Percentiles rank a stretch among this genome's conserved stretches.
phyloP scores from a whole-genome alignment of 345 rosid species.

The Geranium brycei region DNA sequence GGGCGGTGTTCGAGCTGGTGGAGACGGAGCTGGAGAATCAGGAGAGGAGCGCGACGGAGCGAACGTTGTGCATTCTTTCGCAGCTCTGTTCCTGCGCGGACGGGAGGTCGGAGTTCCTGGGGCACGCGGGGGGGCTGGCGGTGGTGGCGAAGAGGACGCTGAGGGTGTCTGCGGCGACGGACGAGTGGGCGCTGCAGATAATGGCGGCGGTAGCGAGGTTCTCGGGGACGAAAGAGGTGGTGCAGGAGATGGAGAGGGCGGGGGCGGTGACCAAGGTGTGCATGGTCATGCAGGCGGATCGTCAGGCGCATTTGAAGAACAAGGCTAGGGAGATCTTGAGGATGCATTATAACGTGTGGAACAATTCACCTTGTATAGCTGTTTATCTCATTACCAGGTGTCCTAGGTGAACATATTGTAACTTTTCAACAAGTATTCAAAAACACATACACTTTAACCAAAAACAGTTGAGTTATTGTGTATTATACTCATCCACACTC shows the following conservation, averaged over 20 bases:
- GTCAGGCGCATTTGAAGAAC: constrained; percentile 24
- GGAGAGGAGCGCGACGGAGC: constrained; percentile 31
- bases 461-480: too few relatives aligned
- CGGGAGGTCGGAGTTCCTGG: constrained; percentile 28
- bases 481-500: too few relatives aligned
- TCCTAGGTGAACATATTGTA: too few relatives aligned
- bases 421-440: too few relatives aligned
- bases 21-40: constrained; percentile 41
- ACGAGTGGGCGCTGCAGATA: constrained; percentile 29
- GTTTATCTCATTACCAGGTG: too few relatives aligned
- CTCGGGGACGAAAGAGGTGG: constrained; percentile 18
- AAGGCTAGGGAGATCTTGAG: constrained; percentile 34
- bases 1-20: constrained; percentile 29
- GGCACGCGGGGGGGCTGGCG: constrained; percentile 35
- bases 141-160: constrained; percentile 38
- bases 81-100: constrained; percentile 32
- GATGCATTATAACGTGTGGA: constrained; percentile 35
- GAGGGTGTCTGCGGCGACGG: constrained; percentile 39
- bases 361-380: constrained; percentile 43
- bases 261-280: constrained; percentile 52
- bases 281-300: constrained; percentile 45
- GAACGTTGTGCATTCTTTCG: constrained; percentile 28
- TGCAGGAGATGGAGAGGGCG: constrained; percentile 42
- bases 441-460: too few relatives aligned
- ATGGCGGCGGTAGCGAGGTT: constrained; percentile 21